phyloP scores from a whole-genome alignment of 225 moss, liverwort and hornwort species.

The Lunularia cruciata region DNA sequence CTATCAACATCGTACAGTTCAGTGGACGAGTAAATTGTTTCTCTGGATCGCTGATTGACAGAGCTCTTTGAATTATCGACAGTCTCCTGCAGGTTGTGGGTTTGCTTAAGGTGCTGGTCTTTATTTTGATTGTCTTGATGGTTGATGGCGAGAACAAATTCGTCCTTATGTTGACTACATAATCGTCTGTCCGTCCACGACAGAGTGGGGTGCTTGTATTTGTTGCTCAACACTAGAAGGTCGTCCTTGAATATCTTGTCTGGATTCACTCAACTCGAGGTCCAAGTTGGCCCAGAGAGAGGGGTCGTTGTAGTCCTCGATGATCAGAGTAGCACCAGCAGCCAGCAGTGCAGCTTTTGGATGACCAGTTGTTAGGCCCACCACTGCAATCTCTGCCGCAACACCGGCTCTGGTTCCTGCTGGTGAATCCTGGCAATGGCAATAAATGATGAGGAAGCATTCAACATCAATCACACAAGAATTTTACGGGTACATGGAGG shows the following conservation, averaged over 20 bases:
- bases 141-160: too few relatives aligned
- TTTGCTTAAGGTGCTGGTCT: not conserved
- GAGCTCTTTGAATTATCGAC: not conserved
- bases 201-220: not conserved
- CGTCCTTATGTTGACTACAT: too few relatives aligned
- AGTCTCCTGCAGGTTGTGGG: not conserved
- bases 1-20: not conserved
- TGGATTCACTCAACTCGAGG: not conserved
- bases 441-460: not conserved
- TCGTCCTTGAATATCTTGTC: too few relatives aligned
- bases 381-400: constrained; percentile 63
- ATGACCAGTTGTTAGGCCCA: constrained; percentile 78
- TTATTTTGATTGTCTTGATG: too few relatives aligned
- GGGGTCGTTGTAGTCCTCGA: constrained; percentile 70
- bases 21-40: not conserved
- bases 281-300: constrained; percentile 61
- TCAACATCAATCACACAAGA: not conserved
- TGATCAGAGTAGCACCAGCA: constrained; percentile 70
- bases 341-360: constrained; percentile 58
- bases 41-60: not conserved
- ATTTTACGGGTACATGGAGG: not conserved
- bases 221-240: too few relatives aligned
- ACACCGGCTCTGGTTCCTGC: constrained; percentile 71
- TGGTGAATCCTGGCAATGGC: constrained; percentile 69
- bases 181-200: not conserved